A percentile compares a stretch with the other conserved stretches of the same genome.
phyloP scores from a whole-genome alignment of 192 early-diverging fungal species.

The Coemansia sp. region DNA sequence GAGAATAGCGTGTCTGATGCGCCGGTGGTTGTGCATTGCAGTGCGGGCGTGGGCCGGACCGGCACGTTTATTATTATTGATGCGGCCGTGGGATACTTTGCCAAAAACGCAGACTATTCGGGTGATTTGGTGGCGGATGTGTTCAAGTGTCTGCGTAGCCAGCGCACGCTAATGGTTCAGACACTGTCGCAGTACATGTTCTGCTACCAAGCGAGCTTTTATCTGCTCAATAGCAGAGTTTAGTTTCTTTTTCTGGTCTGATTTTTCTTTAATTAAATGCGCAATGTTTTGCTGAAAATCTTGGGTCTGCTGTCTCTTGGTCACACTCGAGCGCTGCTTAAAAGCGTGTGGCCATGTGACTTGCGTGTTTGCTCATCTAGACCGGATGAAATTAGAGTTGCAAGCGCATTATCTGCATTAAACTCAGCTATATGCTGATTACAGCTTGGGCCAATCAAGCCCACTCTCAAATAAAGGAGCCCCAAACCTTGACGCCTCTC shows the following conservation, averaged over 20 bases:
- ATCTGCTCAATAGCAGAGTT: conserved; percentile 16
- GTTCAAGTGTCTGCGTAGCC: conserved; percentile 61
- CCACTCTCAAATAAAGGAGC: background rate
- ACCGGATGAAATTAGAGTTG: too few relatives aligned
- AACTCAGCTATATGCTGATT: background rate
- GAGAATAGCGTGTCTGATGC: conserved; percentile 1
- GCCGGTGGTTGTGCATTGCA: conserved; percentile 53
- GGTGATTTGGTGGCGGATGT: conserved; percentile 63
- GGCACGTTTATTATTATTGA: conserved; percentile 50
- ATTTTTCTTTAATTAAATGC: too few relatives aligned
- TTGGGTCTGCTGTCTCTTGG: too few relatives aligned
- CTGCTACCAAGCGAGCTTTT: conserved; percentile 67
- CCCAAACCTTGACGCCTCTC: background rate
- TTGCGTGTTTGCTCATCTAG: too few relatives aligned
- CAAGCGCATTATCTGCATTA: too few relatives aligned
- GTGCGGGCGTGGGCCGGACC: conserved; percentile 50
- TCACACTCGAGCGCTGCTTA: too few relatives aligned
- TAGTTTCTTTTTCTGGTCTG: background rate
- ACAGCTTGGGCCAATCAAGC: background rate
- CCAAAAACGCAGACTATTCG: conserved; percentile 24
- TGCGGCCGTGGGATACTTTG: conserved; percentile 30
- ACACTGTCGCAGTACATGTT: conserved; percentile 70
- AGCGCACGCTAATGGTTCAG: conserved; percentile 82
- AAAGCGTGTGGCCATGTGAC: too few relatives aligned
- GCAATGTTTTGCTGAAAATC: too few relatives aligned